Evolutionary conservation across 139 green algal genomes (phyloP).

Genomic region (Desmodesmus armatus): DNA sequence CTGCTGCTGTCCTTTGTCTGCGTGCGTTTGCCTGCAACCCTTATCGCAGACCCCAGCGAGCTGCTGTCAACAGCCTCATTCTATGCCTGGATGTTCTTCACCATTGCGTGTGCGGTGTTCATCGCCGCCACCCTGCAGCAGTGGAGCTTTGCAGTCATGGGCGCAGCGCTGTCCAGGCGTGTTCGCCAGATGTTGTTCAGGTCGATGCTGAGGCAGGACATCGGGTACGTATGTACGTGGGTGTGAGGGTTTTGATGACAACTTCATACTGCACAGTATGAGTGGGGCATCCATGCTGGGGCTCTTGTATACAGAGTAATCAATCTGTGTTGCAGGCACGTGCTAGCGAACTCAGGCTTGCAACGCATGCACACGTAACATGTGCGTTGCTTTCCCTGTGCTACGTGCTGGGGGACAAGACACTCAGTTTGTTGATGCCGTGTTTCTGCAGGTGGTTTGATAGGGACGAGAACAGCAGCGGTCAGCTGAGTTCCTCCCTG

Average conservation of each 20-base stretch:
- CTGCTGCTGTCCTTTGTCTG: neutral
- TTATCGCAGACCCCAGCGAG: neutral
- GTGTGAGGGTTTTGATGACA: no score
- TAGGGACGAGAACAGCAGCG: constrained; percentile 64
- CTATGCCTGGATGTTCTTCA: constrained; percentile 61
- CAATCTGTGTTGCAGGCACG: no score
- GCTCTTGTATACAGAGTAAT: no score
- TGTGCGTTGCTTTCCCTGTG: neutral
- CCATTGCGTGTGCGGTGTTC: constrained; percentile 67
- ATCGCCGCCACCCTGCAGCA: constrained; percentile 53
- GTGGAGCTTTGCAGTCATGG: constrained; percentile 40
- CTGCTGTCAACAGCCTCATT: neutral
- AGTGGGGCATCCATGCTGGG: neutral
- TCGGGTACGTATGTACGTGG: constrained; percentile 45
- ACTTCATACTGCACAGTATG: neutral
- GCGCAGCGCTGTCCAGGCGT: constrained; percentile 65
- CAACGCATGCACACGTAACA: neutral
- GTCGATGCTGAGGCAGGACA: constrained; percentile 73
- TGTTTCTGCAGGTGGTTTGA: constrained; percentile 59
- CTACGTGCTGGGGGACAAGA: neutral
- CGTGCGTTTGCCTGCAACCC: neutral
- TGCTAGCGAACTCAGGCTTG: no score
- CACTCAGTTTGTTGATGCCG: neutral
- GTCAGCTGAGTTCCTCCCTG: constrained; percentile 68
- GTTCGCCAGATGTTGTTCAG: constrained; percentile 73